These are phyloP conservation scores for Arachis stenosperma DNA, from an alignment of 306 rosid species.

Conservation along the genomic window DNA sequence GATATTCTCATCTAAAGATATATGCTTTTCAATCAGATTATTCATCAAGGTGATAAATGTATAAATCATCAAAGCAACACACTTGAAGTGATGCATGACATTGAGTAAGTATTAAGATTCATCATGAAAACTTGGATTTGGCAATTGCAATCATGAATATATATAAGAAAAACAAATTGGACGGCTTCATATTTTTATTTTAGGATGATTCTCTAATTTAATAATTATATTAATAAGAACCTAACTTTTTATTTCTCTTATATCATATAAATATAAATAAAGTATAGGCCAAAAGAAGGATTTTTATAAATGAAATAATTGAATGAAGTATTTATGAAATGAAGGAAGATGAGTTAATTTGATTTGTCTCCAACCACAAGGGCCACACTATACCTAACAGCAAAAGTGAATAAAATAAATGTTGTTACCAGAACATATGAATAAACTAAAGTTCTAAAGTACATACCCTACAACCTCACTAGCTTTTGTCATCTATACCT, in stretches of 20 bases:
- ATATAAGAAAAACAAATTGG: conserved; percentile 10
- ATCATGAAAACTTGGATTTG: conserved; percentile 38
- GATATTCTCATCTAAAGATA: background rate
- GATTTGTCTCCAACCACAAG: conserved; percentile 33
- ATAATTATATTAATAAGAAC: background rate
- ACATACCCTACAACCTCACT: background rate
- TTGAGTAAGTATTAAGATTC: conserved; percentile 45
- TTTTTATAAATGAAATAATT: background rate
- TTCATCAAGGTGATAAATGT: background rate
- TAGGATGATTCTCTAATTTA: conserved; percentile 3
- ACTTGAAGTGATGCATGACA: conserved; percentile 28
- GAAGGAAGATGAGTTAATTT: conserved; percentile 9
- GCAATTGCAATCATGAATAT: conserved; percentile 38
- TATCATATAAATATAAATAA: conserved; percentile 16
- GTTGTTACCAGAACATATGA: background rate
- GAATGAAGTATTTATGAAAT: background rate
- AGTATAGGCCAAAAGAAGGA: conserved; percentile 18
- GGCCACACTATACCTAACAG: conserved; percentile 15
- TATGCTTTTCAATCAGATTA: background rate
- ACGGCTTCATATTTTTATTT: background rate
- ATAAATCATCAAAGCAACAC: background rate
- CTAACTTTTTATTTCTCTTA: conserved; percentile 27
- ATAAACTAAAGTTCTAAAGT: background rate
- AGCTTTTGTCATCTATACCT: background rate
- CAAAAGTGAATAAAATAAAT: background rate